Base-by-base conservation (phyloP, 192 early-diverging fungal species). In the Podila epigama region DNA sequence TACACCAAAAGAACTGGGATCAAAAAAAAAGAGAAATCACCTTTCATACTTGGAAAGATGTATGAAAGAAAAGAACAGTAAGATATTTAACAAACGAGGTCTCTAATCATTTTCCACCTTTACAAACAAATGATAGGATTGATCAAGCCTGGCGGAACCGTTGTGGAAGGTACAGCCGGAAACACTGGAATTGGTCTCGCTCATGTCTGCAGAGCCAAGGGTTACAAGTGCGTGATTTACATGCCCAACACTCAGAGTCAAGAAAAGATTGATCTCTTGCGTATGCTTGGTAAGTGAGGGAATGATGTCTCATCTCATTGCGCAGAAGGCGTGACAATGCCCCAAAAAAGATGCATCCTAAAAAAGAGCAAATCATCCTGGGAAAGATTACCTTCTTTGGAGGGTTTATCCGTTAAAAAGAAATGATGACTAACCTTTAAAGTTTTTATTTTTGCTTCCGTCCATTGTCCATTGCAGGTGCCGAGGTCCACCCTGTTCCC, bases 171-270 rank as follows among this genome's bases (percentile, higher is more conserved):
- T 50, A 95, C 92, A 20, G 93, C 87, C 2, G 96, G 88, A 27
- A 99, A 99, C 83, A 99, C 97, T 12, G 97, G 97, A 27, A 98
- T 98, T 69, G 96, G 96, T 0, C 86, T 98, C 48, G 96, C 96
- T 13, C 96, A 97, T 63, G 94, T 98, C 51, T 96, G 94, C 60
- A 85, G 94, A 54, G 89, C 96, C 68, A 93, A 92, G 83, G 96
- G 96, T 7, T 98, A 98, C 87, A 93, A 92, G 69, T 95, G 93
- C 63, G 93, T 97, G 15, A 96, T 97, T 69, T 98, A 94, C 75
- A 97, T 98, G 95, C 96, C 96, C n/a, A 92, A 97, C 81, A 98
- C 95, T 50, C 96, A 93, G 79, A 92, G 91, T 70, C 92, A 94
- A 71, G 96, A 98, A 65, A 98, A 98, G 83, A 96, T 98, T 65